Percentiles rank a stretch among this genome's conserved stretches.
Conservation (phyloP, 768 basidiomycete species). For the Xerocomus brunneocitrinus region DNA sequence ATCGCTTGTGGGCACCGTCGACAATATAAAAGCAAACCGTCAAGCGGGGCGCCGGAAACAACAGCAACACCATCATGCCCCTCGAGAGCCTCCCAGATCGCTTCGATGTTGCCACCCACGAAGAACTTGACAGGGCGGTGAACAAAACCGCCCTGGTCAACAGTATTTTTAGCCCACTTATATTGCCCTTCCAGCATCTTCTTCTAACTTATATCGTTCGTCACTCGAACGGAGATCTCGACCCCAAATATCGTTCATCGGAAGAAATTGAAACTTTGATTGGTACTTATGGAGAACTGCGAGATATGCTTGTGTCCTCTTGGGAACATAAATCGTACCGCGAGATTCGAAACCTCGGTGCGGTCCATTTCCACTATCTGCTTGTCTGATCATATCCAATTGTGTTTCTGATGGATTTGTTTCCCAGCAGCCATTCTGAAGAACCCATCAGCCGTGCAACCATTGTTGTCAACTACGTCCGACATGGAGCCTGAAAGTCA, state of each 20-base stretch:
- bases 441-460: not conserved
- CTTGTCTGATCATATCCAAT: no score
- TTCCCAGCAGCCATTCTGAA: not conserved
- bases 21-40: no score
- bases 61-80: not conserved
- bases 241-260: not conserved
- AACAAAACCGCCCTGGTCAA: not conserved
- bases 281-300: not conserved
- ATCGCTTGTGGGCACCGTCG: no score
- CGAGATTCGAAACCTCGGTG: not conserved
- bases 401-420: no score
- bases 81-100: not conserved
- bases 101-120: not conserved
- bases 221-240: not conserved
- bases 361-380: not conserved
- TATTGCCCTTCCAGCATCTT: not conserved
- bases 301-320: not conserved
- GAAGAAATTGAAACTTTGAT: not conserved
- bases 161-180: not conserved
- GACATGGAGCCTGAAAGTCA: not conserved
- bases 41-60: no score
- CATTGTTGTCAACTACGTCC: not conserved
- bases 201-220: not conserved
- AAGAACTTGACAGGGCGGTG: not conserved
- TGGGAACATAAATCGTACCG: not conserved